A percentile compares a stretch with the other conserved stretches of the same genome.
Conservation (phyloP, 2,329 filamentous ascomycete genomes). For the Penicillium freii region DNA sequence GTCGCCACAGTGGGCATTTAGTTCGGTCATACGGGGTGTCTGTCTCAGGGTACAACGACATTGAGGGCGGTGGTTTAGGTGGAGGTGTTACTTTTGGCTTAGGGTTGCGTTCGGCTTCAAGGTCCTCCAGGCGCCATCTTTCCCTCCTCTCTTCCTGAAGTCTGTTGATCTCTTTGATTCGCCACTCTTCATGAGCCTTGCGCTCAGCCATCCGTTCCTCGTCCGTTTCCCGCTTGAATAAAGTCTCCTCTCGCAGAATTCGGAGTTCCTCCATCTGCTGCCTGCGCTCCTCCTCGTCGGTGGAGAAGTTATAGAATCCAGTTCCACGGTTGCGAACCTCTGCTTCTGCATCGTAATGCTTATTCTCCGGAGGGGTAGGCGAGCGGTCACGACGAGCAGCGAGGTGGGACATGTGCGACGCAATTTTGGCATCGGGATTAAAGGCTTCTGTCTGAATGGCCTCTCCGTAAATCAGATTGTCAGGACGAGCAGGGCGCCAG, state of each 20-base stretch:
- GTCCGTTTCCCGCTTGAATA: constrained; percentile 57
- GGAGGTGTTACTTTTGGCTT: not conserved
- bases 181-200: constrained; percentile 59
- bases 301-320: constrained; percentile 87
- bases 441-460: constrained; percentile 82
- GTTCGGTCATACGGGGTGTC: not conserved
- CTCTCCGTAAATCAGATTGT: constrained; percentile 77
- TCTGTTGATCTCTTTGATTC: constrained; percentile 35
- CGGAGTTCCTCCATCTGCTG: constrained; percentile 74
- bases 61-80: not conserved
- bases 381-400: constrained; percentile 75
- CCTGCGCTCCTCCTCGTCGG: constrained; percentile 65
- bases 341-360: constrained; percentile 79
- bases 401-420: constrained; percentile 71
- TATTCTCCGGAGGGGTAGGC: constrained; percentile 73
- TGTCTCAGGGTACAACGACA: not conserved
- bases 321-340: constrained; percentile 87
- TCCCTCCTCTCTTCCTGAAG: constrained; percentile 45
- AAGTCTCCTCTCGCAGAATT: constrained; percentile 66
- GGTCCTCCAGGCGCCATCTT: not conserved
- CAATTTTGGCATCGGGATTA: constrained; percentile 64
- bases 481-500: constrained; percentile 55
- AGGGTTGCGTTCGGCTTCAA: not conserved
- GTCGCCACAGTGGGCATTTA: not conserved
- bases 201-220: constrained; percentile 59